Evolutionary conservation across 2,329 filamentous ascomycete genomes (phyloP).

Genomic region (Alternaria infectoria): DNA sequence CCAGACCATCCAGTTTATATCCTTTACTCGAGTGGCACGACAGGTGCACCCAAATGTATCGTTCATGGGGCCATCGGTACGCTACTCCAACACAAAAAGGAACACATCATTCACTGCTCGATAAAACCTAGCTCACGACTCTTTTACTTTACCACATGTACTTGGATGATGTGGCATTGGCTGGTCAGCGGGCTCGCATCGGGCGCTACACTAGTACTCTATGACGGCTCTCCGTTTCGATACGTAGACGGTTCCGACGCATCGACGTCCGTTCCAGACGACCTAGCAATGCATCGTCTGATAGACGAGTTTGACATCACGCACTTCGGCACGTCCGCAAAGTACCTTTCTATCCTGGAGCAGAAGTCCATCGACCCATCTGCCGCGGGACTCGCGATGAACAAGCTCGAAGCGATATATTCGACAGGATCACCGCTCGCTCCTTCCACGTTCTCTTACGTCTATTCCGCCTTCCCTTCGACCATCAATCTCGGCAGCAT

Average conservation of each 20-base stretch:
- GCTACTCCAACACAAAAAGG: slow-evolving; percentile 95
- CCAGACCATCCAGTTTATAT: slow-evolving; percentile 93
- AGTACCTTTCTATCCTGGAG: slow-evolving; percentile 90
- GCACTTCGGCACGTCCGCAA: slow-evolving; percentile 93
- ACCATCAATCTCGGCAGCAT: slow-evolving; percentile 90
- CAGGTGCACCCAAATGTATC: slow-evolving; percentile 86
- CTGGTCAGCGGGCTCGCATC: slow-evolving; percentile 83
- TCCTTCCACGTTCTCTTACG: slow-evolving; percentile 89
- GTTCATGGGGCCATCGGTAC: slow-evolving; percentile 91
- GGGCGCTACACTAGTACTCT: slow-evolving; percentile 83
- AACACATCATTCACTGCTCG: slow-evolving; percentile 86
- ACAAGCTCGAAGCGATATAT: slow-evolving; percentile 80
- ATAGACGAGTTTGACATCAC: slow-evolving; percentile 83
- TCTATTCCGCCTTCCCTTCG: slow-evolving; percentile 81
- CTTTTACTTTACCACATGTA: slow-evolving; percentile 93
- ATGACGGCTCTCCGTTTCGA: slow-evolving; percentile 88
- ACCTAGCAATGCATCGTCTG: slow-evolving; percentile 81
- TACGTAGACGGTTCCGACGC: slow-evolving; percentile 49
- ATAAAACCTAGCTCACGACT: slow-evolving; percentile 74
- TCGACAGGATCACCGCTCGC: slow-evolving; percentile 92
- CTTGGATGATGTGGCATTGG: slow-evolving; percentile 99
- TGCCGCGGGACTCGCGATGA: slow-evolving; percentile 58
- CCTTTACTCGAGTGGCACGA: slow-evolving; percentile 91
- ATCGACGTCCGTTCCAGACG: slow-evolving; percentile 65
- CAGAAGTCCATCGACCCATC: slow-evolving; percentile 62